phyloP scores from a whole-genome alignment of 192 early-diverging fungal species.

The Backusella mclennaniae region DNA sequence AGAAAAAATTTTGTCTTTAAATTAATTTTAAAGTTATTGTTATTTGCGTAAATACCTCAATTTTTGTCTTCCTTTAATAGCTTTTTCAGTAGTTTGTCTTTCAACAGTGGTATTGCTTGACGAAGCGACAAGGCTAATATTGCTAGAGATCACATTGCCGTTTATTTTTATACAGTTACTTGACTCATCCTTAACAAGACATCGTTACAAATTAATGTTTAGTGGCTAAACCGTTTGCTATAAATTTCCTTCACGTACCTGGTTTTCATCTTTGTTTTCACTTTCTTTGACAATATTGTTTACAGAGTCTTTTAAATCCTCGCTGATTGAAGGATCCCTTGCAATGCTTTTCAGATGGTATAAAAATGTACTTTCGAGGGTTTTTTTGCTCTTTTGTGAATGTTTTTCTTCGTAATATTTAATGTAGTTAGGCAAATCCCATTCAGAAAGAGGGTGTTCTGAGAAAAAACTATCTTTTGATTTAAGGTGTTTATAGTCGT shows the following conservation, averaged over 20 bases:
- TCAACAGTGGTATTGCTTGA: not conserved
- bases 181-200: constrained; percentile 1
- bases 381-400: not conserved
- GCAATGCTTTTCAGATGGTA: not conserved
- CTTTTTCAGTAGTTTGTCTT: constrained; percentile 3
- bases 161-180: not conserved
- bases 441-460: not conserved
- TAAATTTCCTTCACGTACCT: constrained; percentile 1
- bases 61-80: not conserved
- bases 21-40: constrained; percentile 1
- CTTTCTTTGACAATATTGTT: not conserved
- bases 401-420: constrained; percentile 1
- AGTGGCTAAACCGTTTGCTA: not conserved
- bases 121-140: constrained; percentile 3
- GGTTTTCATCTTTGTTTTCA: constrained; percentile 1
- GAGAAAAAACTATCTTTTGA: constrained; percentile 3
- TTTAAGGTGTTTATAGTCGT: not conserved
- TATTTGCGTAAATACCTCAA: constrained; percentile 3
- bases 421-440: constrained; percentile 1
- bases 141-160: not conserved
- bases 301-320: constrained; percentile 1
- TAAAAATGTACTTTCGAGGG: constrained; percentile 3
- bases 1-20: not conserved
- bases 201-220: constrained; percentile 4
- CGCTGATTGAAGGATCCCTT: not conserved